Evolutionary conservation across 208 protist genomes (phyloP), one percentile per base, ranked within the genome.

Genomic region (Tritrichomonas musculus): DNA sequence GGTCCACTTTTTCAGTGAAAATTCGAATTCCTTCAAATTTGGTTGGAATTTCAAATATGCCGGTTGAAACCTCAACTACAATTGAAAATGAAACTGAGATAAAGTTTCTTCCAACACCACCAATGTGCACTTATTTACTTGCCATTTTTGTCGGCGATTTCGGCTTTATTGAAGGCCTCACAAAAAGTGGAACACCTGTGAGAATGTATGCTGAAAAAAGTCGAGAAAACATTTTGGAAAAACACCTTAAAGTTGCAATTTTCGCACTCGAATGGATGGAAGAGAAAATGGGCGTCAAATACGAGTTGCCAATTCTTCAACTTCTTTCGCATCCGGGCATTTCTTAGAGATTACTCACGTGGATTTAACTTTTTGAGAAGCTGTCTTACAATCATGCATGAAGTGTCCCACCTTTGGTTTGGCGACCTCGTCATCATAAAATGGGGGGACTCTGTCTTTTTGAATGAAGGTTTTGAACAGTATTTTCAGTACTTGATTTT

Each of bases 381-480:
- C n/a, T n/a, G n/a, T n/a, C n/a, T n/a, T n/a, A n/a, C n/a, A n/a
- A n/a, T n/a, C 11, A 36, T 17, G 30, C 92, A 93, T 39, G 92
- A 93, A 33, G 27, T 93, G 9, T 55, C 92, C 17, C 92, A 93
- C 60, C 92, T 77, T 55, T 93, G 92, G 92, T 66, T 30, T 22
- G 92, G 92, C 8, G 64, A 93, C 64, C 53, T 25, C 5, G 92
- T 93, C 11, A 55, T 64, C 17, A 22, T 44, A 33, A 73, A 93
- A 39, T 69, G 36, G 39, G 73, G 92, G 92, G 64, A 93, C 60
- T 36, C 25, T 39, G 36, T 93, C 33, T 93, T 55, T 55, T 41
- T 93, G n/a, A 93, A 93, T 53, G 92, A 93, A 93, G 92, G 92
- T 33, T 93, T 93, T 53, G 92, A 55, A 36, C 49, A 55, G 36